Percentiles rank a stretch among this genome's conserved stretches.
Evolutionary conservation across 192 early-diverging fungal species (phyloP).

Genomic region (Dimargaris xerosporica): DNA sequence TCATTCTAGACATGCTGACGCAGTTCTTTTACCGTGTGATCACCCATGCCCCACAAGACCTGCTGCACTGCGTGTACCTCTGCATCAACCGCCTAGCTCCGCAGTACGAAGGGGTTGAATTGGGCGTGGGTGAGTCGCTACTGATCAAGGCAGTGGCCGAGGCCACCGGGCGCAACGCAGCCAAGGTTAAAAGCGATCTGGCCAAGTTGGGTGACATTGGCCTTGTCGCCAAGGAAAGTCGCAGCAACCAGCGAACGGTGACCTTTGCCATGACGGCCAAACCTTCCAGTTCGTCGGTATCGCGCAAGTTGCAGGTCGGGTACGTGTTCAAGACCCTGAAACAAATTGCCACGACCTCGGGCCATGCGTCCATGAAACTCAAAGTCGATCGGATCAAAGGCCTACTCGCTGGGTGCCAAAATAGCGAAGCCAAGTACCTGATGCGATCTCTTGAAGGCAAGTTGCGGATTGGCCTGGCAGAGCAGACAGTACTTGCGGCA

Average conservation of each 20-base stretch:
- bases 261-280: conserved; percentile 46
- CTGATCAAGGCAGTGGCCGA: conserved; percentile 87
- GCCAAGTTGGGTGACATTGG: conserved; percentile 76
- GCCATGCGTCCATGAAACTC: conserved; percentile 35
- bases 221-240: conserved; percentile 71
- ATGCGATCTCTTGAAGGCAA: conserved; percentile 81
- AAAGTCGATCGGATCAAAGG: conserved; percentile 65
- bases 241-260: conserved; percentile 74
- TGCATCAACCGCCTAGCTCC: conserved; percentile 87
- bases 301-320: conserved; percentile 39
- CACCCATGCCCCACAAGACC: conserved; percentile 37
- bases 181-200: conserved; percentile 68
- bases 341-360: conserved; percentile 70
- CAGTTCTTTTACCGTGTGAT: conserved; percentile 57
- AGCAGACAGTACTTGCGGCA: conserved; percentile 75
- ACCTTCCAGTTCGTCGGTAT: no score
- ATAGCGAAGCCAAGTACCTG: conserved; percentile 73
- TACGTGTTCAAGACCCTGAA: conserved; percentile 76
- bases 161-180: conserved; percentile 61
- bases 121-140: conserved; percentile 88
- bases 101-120: conserved; percentile 88
- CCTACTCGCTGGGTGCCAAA: conserved; percentile 57
- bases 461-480: conserved; percentile 90
- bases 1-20: conserved; percentile 50
- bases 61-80: conserved; percentile 70